These are phyloP conservation scores for Alternaria burnsii DNA, from an alignment of 2,329 filamentous ascomycete species.

Conservation along the genomic window DNA sequence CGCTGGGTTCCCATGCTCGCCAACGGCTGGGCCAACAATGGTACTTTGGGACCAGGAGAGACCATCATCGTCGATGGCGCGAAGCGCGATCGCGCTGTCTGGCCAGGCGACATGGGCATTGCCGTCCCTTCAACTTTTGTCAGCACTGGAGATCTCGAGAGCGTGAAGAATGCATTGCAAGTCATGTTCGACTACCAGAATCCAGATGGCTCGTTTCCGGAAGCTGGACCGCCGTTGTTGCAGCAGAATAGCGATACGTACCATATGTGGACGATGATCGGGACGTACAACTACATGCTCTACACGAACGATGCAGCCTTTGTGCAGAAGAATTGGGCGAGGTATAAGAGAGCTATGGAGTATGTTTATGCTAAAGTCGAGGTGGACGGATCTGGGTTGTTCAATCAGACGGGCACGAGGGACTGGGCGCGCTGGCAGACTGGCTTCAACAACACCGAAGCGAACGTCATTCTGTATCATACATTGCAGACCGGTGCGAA, in stretches of 20 bases:
- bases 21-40: slow-evolving; percentile 49
- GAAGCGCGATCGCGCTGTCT: slow-evolving; percentile 51
- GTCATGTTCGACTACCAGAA: slow-evolving; percentile 35
- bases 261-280: slow-evolving; percentile 32
- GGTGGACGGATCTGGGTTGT: slow-evolving; percentile 22
- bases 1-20: slow-evolving; percentile 33
- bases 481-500: slow-evolving; percentile 31
- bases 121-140: slow-evolving; percentile 21
- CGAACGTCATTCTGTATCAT: slow-evolving; percentile 46
- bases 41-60: slow-evolving; percentile 41
- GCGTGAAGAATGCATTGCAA: slow-evolving; percentile 25
- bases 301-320: slow-evolving; percentile 23
- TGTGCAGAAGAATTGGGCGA: slow-evolving; percentile 22
- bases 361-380: slow-evolving; percentile 22
- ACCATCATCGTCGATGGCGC: slow-evolving; percentile 52
- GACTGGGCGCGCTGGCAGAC: slow-evolving; percentile 45
- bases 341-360: slow-evolving; percentile 23
- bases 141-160: slow-evolving; percentile 21
- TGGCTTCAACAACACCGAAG: slow-evolving; percentile 44
- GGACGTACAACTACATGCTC: slow-evolving; percentile 31
- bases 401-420: slow-evolving; percentile 30
- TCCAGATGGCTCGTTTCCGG: slow-evolving; percentile 25
- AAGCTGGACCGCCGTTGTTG: slow-evolving; percentile 25
- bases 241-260: slow-evolving; percentile 33
- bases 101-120: slow-evolving; percentile 39